Evolutionary conservation across 1,139 yeast species (phyloP).

Genomic region (Hansenula lynferdii): DNA sequence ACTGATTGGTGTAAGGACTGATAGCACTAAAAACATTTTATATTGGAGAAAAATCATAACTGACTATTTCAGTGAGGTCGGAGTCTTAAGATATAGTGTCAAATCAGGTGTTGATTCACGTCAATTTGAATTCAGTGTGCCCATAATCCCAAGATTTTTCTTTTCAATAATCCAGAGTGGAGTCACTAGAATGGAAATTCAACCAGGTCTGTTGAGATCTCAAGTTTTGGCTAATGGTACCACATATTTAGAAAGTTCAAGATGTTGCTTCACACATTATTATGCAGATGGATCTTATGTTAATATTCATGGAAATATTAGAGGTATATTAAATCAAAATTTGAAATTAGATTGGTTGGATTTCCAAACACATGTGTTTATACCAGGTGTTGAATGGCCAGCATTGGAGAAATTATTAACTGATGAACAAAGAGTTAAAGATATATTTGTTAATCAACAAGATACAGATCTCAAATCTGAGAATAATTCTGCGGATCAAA

Average conservation of each 20-base stretch:
- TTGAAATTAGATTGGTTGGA: slow-evolving; percentile 72
- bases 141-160: slow-evolving; percentile 65
- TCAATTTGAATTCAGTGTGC: slow-evolving; percentile 59
- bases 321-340: slow-evolving; percentile 55
- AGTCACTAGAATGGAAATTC: slow-evolving; percentile 49
- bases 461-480: slow-evolving; percentile 17
- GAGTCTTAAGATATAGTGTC: slow-evolving; percentile 39
- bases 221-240: slow-evolving; percentile 65
- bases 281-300: slow-evolving; percentile 70
- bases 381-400: slow-evolving; percentile 42
- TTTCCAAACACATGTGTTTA: slow-evolving; percentile 42
- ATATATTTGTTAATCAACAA: slow-evolving; percentile 11
- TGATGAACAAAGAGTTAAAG: slow-evolving; percentile 19
- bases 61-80: slow-evolving; percentile 46
- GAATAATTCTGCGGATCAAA: slow-evolving; percentile 22
- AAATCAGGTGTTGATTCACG: slow-evolving; percentile 41
- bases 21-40: slow-evolving; percentile 32
- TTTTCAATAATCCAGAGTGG: slow-evolving; percentile 50
- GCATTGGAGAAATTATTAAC: slow-evolving; percentile 28
- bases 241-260: slow-evolving; percentile 56
- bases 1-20: slow-evolving; percentile 30
- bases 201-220: slow-evolving; percentile 60
- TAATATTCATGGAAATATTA: slow-evolving; percentile 53
- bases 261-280: slow-evolving; percentile 47
- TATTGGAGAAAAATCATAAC: slow-evolving; percentile 43